Base-by-base conservation (phyloP, 129 eudicot genomes). In the Scalesia atractyloides region DNA sequence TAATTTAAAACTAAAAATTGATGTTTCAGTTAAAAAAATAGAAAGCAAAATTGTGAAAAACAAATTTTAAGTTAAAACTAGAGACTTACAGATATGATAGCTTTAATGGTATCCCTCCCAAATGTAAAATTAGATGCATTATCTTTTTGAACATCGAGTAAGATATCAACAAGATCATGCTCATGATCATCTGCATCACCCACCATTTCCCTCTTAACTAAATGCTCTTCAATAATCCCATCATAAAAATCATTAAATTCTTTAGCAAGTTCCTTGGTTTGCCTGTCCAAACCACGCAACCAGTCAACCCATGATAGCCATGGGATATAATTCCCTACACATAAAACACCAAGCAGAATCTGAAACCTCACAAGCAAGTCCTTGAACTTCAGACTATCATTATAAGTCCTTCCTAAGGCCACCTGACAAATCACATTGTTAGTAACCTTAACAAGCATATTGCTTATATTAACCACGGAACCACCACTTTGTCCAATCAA, bases 151-250 rank as follows among this genome's bases (percentile, higher is more conserved):
- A 73, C 13, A 44, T 84, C 84, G 7, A 84, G 84, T 66, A 80
- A 61, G 70, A 76, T 64, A 66, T 80, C 84, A 48, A 84, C 84
- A 14, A 84, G 77, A 61, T 84, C 88, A 51, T 80, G 68, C 5
- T 47, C 56, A 56, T 67, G 50, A 17, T 46, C 39, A 41, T 18
- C 12, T 2, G 7, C 69, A 60, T 14, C 60, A 49, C 24, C 47
- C 15, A 19, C 71, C 49, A 7, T 6, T 2, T 61, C 34, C 66
- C 33, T 70, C 49, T 26, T 36, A 5, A 52, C 9, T 9, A 53
- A 16, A 56, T 84, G 88, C n/a, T 84, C 82, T 72, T 73, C 69
- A 16, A 84, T 60, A 13, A 76, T 72, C 1, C 54, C 69, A 72
- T 84, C 80, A 47, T 80, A 12, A 30, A 80, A 60, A 33, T 52